These are phyloP conservation scores for Aspergillus ostianus DNA, from an alignment of 495 filamentous ascomycete species.

Conservation along the genomic window DNA sequence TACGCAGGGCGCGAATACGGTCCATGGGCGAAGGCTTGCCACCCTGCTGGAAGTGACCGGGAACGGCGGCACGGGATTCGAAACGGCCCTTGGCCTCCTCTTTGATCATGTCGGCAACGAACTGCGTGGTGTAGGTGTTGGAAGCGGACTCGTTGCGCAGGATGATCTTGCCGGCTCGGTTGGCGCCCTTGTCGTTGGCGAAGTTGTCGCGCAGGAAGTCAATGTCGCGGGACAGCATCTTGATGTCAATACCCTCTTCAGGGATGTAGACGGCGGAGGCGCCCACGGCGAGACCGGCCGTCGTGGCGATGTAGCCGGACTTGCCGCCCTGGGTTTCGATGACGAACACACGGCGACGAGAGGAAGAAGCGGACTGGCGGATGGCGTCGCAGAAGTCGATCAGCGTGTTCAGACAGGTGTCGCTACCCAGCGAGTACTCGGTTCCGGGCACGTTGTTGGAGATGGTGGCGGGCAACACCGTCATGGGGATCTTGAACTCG, in stretches of 20 bases:
- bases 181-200: conserved; percentile 80
- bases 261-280: conserved; percentile 97
- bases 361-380: conserved; percentile 92
- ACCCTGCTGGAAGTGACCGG: conserved; percentile 96
- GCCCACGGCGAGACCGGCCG: conserved; percentile 84
- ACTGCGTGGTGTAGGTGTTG: conserved; percentile 82
- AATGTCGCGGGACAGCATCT: conserved; percentile 90
- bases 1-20: conserved; percentile 83
- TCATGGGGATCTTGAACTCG: conserved; percentile 90
- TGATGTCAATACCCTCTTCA: conserved; percentile 91
- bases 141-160: conserved; percentile 92
- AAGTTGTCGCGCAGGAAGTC: conserved; percentile 86
- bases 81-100: conserved; percentile 91
- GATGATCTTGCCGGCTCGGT: conserved; percentile 89
- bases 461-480: conserved; percentile 91
- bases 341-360: conserved; percentile 89
- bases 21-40: conserved; percentile 95
- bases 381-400: conserved; percentile 96
- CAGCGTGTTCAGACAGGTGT: conserved; percentile 97
- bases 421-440: conserved; percentile 94
- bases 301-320: conserved; percentile 90
- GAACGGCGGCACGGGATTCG: conserved; percentile 89
- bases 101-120: conserved; percentile 92
- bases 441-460: conserved; percentile 98
- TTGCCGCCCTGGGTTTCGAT: conserved; percentile 96